Conservation (phyloP, 495 filamentous ascomycete species). For the Venustampulla echinocandica region DNA sequence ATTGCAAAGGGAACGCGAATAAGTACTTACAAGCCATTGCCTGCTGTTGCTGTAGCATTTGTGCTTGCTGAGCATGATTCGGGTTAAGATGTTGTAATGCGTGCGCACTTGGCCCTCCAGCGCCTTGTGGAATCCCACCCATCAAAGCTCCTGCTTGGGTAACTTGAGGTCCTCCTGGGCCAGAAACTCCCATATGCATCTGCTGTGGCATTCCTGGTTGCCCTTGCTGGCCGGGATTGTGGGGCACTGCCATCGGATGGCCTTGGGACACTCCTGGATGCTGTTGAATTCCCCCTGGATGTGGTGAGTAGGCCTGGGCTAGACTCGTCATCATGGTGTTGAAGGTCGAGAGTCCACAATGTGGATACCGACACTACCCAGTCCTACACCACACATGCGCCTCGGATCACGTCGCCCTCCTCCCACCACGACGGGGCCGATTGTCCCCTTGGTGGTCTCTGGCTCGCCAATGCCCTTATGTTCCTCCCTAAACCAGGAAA, state of each 20-base stretch:
- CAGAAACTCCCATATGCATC: conserved; percentile 79
- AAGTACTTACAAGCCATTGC: conserved; percentile 22
- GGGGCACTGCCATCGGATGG: conserved; percentile 62
- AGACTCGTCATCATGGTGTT: conserved; percentile 59
- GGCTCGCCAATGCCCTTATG: too few relatives aligned
- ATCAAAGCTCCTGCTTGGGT: conserved; percentile 67
- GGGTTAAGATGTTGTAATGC: conserved; percentile 74
- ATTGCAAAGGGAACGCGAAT: conserved; percentile 4
- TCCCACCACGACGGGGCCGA: too few relatives aligned
- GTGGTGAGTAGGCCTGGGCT: conserved; percentile 60
- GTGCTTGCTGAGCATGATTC: conserved; percentile 50
- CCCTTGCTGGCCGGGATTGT: conserved; percentile 58
- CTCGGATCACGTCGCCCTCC: background rate
- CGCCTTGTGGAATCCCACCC: conserved; percentile 68
- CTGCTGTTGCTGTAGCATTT: conserved; percentile 26
- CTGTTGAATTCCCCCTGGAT: conserved; percentile 60
- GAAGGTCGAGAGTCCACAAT: conserved; percentile 18
- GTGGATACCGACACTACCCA: conserved; percentile 11
- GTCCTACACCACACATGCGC: conserved; percentile 15
- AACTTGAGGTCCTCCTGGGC: conserved; percentile 67
- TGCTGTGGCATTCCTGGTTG: conserved; percentile 63
- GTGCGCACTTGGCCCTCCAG: conserved; percentile 61
- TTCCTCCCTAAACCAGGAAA: too few relatives aligned
- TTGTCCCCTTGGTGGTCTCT: too few relatives aligned
- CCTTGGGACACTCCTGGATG: conserved; percentile 66